phyloP scores from a whole-genome alignment of 768 basidiomycete species.

The Mycena venus region DNA sequence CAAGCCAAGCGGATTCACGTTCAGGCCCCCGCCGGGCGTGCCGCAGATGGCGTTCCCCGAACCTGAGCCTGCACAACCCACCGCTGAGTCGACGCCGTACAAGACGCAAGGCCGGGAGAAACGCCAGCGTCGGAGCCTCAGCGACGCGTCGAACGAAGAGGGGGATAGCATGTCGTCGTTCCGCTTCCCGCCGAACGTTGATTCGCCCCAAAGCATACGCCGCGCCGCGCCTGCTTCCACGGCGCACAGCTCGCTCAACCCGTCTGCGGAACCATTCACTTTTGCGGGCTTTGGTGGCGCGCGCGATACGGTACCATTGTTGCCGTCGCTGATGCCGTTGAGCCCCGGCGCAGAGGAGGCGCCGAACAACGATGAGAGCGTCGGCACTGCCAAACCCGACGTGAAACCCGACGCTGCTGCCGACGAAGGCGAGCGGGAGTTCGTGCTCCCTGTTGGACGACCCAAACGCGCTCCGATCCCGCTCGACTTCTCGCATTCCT shows the following conservation, averaged over 20 bases:
- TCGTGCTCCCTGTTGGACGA: constrained; percentile 46
- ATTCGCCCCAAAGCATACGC: constrained; percentile 64
- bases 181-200: constrained; percentile 74
- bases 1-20: constrained; percentile 82
- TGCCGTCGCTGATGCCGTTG: constrained; percentile 27
- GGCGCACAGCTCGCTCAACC: constrained; percentile 53
- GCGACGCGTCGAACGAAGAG: constrained; percentile 55
- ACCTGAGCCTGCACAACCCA: constrained; percentile 39
- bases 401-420: constrained; percentile 43
- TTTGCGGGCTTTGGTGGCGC: constrained; percentile 72
- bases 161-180: constrained; percentile 81
- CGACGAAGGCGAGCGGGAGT: constrained; percentile 37
- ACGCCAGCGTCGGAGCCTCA: constrained; percentile 72
- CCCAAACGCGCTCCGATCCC: constrained; percentile 82
- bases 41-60: constrained; percentile 66
- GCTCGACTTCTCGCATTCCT: constrained; percentile 73
- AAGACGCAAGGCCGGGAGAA: constrained; percentile 85
- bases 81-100: constrained; percentile 56
- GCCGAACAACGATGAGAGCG: constrained; percentile 45
- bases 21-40: constrained; percentile 77
- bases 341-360: constrained; percentile 39
- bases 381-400: constrained; percentile 49
- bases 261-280: constrained; percentile 71
- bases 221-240: constrained; percentile 57
- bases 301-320: constrained; percentile 32